Conservation (phyloP, 2,329 filamentous ascomycete genomes). For the Paecilomyces dactylethromorphus region DNA sequence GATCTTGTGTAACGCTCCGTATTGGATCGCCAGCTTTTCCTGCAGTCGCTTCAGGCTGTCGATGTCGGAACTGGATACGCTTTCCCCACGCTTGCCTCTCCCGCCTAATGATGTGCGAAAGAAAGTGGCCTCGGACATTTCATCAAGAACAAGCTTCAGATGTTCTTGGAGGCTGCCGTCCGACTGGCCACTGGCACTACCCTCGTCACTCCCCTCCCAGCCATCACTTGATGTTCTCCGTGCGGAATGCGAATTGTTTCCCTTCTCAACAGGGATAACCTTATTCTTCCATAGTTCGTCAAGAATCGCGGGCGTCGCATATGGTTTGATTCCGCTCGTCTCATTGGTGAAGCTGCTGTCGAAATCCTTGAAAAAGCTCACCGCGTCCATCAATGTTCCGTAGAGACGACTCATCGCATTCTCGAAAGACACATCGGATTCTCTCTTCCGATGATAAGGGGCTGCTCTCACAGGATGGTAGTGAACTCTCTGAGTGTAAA, state of each 20-base stretch:
- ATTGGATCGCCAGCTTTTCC: neutral
- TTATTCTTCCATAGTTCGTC: slow-evolving; percentile 6
- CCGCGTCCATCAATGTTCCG: slow-evolving; percentile 10
- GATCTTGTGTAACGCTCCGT: neutral
- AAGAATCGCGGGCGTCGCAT: neutral
- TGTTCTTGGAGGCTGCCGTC: neutral
- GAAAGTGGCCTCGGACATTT: neutral
- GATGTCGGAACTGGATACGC: neutral
- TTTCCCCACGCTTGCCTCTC: neutral
- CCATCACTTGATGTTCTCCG: neutral
- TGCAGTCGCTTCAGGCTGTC: neutral
- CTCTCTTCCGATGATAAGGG: neutral
- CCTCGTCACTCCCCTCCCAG: neutral
- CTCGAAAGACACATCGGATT: slow-evolving; percentile 3
- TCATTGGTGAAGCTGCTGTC: slow-evolving; percentile 2
- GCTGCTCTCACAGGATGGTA: neutral
- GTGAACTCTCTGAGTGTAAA: neutral
- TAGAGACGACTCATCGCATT: slow-evolving; percentile 9
- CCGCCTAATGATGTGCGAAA: neutral
- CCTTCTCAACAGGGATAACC: slow-evolving; percentile 4
- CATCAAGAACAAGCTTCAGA: neutral
- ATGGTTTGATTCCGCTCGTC: slow-evolving; percentile 1
- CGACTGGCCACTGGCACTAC: neutral
- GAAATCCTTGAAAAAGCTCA: slow-evolving; percentile 13
- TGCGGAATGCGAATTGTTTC: neutral